Percentiles rank a stretch among this genome's conserved stretches.
These are phyloP conservation scores for Draba incana DNA, from an alignment of 345 rosid genomes.

Conservation along the genomic window DNA sequence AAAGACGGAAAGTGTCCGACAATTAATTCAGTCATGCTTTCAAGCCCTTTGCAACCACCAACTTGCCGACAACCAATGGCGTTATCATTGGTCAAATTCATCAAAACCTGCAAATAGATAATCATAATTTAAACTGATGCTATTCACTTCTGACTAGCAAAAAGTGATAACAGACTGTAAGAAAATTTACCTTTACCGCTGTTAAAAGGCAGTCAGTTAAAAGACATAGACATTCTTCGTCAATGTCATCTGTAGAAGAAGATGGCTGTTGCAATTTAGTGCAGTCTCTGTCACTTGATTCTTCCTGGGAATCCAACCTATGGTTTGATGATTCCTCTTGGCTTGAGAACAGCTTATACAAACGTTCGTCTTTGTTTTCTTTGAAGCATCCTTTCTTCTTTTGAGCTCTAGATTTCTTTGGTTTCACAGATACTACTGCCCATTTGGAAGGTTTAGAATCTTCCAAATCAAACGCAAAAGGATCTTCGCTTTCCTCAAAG, in stretches of 20 bases:
- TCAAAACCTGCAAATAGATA: constrained; percentile 69
- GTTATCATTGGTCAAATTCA: constrained; percentile 96
- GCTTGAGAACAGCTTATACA: constrained; percentile 46
- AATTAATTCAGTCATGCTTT: constrained; percentile 80
- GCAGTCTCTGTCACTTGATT: constrained; percentile 48
- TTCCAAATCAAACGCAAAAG: constrained; percentile 88
- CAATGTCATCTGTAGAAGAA: constrained; percentile 45
- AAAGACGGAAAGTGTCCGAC: constrained; percentile 83
- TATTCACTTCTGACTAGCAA: constrained; percentile 8
- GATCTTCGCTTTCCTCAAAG: constrained; percentile 70
- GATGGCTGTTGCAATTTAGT: constrained; percentile 49
- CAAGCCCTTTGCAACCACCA: constrained; percentile 83
- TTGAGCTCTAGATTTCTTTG: constrained; percentile 49
- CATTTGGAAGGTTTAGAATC: constrained; percentile 88
- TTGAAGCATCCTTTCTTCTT: constrained; percentile 44
- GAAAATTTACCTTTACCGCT: constrained; percentile 73
- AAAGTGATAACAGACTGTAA: constrained; percentile 9
- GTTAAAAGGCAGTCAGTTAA: constrained; percentile 90
- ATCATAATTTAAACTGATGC: constrained; percentile 4
- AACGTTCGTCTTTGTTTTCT: constrained; percentile 48
- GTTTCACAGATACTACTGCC: constrained; percentile 72
- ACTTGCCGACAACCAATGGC: constrained; percentile 88
- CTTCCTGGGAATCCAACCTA: constrained; percentile 47
- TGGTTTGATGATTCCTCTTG: constrained; percentile 59
- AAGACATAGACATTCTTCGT: constrained; percentile 64